Percentiles rank a stretch among this genome's conserved stretches.
phyloP scores from a whole-genome alignment of 2,329 filamentous ascomycete genomes.

The Fusarium clavum region DNA sequence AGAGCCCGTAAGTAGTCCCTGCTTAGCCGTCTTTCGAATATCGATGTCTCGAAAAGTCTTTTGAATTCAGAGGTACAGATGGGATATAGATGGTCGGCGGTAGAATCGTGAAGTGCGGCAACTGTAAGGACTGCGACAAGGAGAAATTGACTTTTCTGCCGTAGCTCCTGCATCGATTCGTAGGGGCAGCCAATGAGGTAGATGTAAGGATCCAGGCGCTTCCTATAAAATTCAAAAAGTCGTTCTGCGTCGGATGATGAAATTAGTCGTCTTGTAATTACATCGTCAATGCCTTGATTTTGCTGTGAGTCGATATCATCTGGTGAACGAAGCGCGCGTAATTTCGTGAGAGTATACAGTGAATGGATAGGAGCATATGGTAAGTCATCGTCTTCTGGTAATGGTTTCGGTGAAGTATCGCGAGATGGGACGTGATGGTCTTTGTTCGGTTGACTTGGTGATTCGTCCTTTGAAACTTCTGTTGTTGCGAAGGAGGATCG shows the following conservation, averaged over 20 bases:
- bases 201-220: constrained; percentile 63
- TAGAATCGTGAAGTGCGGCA: constrained; percentile 67
- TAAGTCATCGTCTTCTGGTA: constrained; percentile 51
- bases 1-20: constrained; percentile 69
- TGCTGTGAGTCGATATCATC: constrained; percentile 43
- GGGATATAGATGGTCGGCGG: constrained; percentile 64
- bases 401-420: constrained; percentile 45
- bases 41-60: constrained; percentile 62
- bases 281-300: constrained; percentile 46
- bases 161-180: constrained; percentile 61
- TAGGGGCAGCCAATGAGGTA: constrained; percentile 66
- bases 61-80: constrained; percentile 67
- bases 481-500: constrained; percentile 24
- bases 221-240: constrained; percentile 62
- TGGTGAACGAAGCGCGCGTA: constrained; percentile 52
- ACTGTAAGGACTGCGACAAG: constrained; percentile 70
- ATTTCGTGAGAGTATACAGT: constrained; percentile 53
- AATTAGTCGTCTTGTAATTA: constrained; percentile 56
- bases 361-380: constrained; percentile 55
- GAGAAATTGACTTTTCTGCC: constrained; percentile 66
- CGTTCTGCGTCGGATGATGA: constrained; percentile 62
- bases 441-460: constrained; percentile 6
- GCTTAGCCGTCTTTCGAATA: constrained; percentile 54
- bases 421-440: constrained; percentile 23
- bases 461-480: constrained; percentile 41